A percentile compares a stretch with the other conserved stretches of the same genome.
These are phyloP conservation scores for Penicillium daleae DNA, from an alignment of 495 filamentous ascomycete species.

Conservation along the genomic window DNA sequence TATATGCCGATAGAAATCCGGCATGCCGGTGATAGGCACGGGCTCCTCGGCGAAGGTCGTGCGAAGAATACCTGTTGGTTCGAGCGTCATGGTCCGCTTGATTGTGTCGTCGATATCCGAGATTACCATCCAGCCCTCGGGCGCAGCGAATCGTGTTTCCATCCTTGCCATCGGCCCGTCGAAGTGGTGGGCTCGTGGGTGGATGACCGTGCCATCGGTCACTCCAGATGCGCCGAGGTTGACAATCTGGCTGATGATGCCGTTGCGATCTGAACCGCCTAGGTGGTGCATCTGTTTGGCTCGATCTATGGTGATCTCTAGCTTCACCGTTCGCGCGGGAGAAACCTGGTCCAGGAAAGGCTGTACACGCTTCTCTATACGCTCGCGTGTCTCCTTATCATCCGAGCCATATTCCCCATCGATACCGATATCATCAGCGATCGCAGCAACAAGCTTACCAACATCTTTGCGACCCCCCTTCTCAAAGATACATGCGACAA, in stretches of 20 bases:
- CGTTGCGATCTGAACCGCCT: conserved; percentile 70
- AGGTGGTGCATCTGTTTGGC: conserved; percentile 54
- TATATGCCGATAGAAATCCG: conserved; percentile 74
- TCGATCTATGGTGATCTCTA: conserved; percentile 55
- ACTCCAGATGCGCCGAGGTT: conserved; percentile 37
- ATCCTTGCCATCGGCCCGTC: conserved; percentile 52
- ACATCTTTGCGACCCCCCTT: conserved; percentile 66
- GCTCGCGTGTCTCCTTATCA: conserved; percentile 59
- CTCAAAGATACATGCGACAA: conserved; percentile 78
- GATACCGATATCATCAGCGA: conserved; percentile 73
- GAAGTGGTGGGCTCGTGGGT: conserved; percentile 42
- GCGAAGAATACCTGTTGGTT: conserved; percentile 75
- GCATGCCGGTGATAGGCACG: conserved; percentile 76
- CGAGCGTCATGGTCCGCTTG: conserved; percentile 83
- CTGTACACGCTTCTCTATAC: conserved; percentile 69
- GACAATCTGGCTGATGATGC: conserved; percentile 66
- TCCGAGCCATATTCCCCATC: conserved; percentile 60
- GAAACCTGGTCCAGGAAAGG: conserved; percentile 78
- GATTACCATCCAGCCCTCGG: conserved; percentile 85
- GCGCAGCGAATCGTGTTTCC: conserved; percentile 72
- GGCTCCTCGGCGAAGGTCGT: conserved; percentile 82
- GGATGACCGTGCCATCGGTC: conserved; percentile 33
- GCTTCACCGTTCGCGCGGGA: conserved; percentile 64
- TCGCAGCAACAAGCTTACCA: conserved; percentile 66
- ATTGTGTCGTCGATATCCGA: conserved; percentile 97